Conservation (phyloP, 192 early-diverging fungal species). For the Gigaspora rosea region DNA sequence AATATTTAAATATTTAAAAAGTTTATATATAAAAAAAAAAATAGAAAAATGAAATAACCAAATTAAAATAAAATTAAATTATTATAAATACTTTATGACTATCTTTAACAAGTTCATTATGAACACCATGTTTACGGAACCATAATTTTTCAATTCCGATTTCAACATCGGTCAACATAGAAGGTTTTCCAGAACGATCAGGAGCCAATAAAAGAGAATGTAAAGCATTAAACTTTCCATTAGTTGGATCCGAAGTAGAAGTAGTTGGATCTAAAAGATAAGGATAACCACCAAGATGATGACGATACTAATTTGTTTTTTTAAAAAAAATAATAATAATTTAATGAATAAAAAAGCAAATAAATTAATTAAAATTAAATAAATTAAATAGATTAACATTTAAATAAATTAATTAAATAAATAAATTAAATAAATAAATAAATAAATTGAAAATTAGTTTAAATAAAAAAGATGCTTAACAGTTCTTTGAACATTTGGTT, state of each 20-base stretch:
- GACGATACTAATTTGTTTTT: not conserved
- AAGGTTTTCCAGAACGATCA: not conserved
- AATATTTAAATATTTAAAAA: not conserved
- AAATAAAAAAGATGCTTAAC: not conserved
- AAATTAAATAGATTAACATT: no score
- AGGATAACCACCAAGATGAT: conserved; percentile 12
- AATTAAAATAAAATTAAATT: not conserved
- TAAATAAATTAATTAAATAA: not conserved
- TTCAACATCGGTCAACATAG: not conserved
- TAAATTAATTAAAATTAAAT: not conserved
- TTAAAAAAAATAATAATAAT: not conserved
- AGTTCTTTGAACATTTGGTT: not conserved
- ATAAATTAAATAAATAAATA: not conserved
- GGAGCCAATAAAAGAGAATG: not conserved
- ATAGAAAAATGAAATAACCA: not conserved
- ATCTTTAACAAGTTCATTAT: not conserved
- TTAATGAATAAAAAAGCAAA: not conserved
- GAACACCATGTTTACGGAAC: not conserved
- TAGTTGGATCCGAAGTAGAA: not conserved
- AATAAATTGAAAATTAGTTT: not conserved
- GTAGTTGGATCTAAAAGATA: conserved; percentile 5
- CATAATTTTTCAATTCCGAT: not conserved
- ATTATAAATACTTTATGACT: not conserved
- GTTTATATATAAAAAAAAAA: not conserved
- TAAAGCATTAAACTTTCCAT: not conserved